Evolutionary conservation across 371 early-diverging fungal genomes (phyloP).

Genomic region (Thermomucor indicae-seudaticae): DNA sequence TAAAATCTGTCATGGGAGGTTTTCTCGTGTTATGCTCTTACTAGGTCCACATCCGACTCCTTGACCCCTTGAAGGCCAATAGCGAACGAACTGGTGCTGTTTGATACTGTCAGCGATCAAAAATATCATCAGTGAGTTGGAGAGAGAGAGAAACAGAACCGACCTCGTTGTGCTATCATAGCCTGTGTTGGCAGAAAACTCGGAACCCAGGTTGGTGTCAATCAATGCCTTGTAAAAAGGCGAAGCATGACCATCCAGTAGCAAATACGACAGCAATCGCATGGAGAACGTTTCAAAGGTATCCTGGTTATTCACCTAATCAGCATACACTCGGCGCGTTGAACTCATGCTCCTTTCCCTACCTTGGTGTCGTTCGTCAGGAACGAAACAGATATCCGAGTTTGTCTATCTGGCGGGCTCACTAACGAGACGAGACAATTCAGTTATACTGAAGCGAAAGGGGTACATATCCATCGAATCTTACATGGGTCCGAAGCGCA

Average conservation of each 20-base stretch:
- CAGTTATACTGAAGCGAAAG: no score
- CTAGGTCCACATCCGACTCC: conserved; percentile 46
- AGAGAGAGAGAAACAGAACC: no score
- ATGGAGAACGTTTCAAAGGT: conserved; percentile 81
- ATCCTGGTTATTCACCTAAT: conserved; percentile 40
- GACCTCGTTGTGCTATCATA: conserved; percentile 71
- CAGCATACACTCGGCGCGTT: no score
- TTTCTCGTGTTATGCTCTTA: conserved; percentile 10
- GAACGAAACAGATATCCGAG: conserved; percentile 70
- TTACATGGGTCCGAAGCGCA: conserved; percentile 72
- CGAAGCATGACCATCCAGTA: conserved; percentile 85
- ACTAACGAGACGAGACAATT: conserved; percentile 56
- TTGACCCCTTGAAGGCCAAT: conserved; percentile 73
- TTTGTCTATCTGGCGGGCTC: conserved; percentile 76
- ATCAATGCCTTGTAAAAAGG: conserved; percentile 96
- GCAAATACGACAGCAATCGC: conserved; percentile 72
- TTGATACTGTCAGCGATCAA: not conserved
- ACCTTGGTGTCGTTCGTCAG: conserved; percentile 76
- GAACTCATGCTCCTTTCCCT: conserved; percentile 6
- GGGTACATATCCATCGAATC: not conserved
- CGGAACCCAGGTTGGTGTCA: conserved; percentile 88
- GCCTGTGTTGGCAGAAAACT: conserved; percentile 88
- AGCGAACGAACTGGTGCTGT: conserved; percentile 50
- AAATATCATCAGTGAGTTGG: not conserved
- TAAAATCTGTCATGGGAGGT: not conserved